Evolutionary conservation across 1,139 yeast genomes (phyloP).

Genomic region (Diutina scorzettiae): DNA sequence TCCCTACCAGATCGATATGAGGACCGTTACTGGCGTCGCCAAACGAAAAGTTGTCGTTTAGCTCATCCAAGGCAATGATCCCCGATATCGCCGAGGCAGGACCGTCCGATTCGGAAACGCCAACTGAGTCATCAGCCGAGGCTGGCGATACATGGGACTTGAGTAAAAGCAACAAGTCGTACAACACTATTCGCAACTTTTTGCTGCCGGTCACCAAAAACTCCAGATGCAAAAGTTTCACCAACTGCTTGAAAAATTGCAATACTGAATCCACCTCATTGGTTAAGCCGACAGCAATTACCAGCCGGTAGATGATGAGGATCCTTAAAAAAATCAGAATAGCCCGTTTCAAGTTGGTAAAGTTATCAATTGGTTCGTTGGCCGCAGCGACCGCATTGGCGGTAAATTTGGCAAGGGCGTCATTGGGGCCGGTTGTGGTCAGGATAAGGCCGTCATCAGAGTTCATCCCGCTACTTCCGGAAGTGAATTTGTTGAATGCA

Average conservation of each 20-base stretch:
- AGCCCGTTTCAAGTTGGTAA: slow-evolving; percentile 11
- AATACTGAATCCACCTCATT: slow-evolving; percentile 23
- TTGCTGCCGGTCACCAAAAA: slow-evolving; percentile 29
- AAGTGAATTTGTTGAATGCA: not conserved
- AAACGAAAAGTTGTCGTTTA: not conserved
- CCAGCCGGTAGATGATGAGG: slow-evolving; percentile 44
- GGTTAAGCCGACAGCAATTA: slow-evolving; percentile 21
- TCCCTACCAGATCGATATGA: slow-evolving; percentile 7
- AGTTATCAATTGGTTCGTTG: not conserved
- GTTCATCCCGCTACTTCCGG: not conserved
- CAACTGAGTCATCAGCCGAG: not conserved
- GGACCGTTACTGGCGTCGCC: not conserved
- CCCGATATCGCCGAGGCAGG: not conserved
- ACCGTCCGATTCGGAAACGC: not conserved
- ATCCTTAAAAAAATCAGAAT: slow-evolving; percentile 41
- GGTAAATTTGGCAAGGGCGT: not conserved
- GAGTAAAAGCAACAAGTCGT: slow-evolving; percentile 50
- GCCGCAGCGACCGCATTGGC: not conserved
- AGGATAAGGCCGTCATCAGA: not conserved
- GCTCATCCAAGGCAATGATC: not conserved
- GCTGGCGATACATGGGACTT: slow-evolving; percentile 23
- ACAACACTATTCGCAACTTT: slow-evolving; percentile 45
- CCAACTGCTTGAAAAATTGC: slow-evolving; percentile 31
- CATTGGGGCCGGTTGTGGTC: not conserved
- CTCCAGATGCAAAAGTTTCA: slow-evolving; percentile 31